phyloP scores from a whole-genome alignment of 257 asterid species.

The Nemophila menziesii region DNA sequence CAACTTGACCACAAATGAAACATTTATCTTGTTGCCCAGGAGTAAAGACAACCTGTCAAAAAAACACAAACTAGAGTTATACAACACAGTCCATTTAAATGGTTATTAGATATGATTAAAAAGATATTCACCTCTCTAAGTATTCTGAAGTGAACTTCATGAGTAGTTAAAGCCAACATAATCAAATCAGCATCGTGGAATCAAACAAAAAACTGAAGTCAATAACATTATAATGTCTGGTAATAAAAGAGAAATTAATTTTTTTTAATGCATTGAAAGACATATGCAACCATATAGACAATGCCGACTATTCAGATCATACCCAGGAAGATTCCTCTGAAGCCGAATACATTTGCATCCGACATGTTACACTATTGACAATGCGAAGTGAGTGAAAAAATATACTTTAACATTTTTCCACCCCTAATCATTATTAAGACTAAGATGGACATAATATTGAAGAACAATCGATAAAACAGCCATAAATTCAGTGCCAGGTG shows the following conservation, averaged over 20 bases:
- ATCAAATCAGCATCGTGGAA: conserved; percentile 65
- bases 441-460: conserved; percentile 73
- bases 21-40: conserved; percentile 98
- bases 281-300: conserved; percentile 92
- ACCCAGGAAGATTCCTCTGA: conserved; percentile 84
- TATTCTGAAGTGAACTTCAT: conserved; percentile 85
- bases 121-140: conserved; percentile 69
- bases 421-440: conserved; percentile 81
- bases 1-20: conserved; percentile 94
- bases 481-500: conserved; percentile 96
- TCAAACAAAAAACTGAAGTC: neutral
- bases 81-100: neutral
- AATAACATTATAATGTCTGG: conserved; percentile 4
- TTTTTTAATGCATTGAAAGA: neutral
- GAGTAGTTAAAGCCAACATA: conserved; percentile 92
- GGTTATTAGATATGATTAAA: neutral
- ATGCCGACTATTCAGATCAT: conserved; percentile 85
- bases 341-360: conserved; percentile 88
- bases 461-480: conserved; percentile 70
- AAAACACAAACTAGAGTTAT: neutral
- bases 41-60: conserved; percentile 67
- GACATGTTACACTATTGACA: conserved; percentile 72
- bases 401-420: conserved; percentile 88
- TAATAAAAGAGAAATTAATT: conserved; percentile 1
- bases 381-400: neutral